These are phyloP conservation scores for Boletus fagicola DNA, from an alignment of 768 basidiomycete species.

Conservation along the genomic window DNA sequence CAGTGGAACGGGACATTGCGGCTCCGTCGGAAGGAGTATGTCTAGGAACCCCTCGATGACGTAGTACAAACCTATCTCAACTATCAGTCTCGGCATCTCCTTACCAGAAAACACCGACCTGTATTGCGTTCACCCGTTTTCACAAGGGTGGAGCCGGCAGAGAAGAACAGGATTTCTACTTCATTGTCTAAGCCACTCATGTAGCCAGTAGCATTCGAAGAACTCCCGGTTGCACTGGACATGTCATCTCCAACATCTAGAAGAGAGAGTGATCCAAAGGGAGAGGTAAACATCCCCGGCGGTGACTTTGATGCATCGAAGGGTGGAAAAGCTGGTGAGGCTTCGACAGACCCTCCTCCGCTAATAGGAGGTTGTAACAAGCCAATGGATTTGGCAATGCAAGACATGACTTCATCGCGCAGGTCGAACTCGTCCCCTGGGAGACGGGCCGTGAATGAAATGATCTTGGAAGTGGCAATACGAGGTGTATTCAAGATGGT, in stretches of 20 bases:
- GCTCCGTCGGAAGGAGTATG: conserved; percentile 63
- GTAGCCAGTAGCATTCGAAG: conserved; percentile 50
- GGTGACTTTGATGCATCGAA: conserved; percentile 38
- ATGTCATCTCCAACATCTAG: conserved; percentile 69
- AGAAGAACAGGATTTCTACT: conserved; percentile 92
- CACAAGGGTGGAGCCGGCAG: conserved; percentile 80
- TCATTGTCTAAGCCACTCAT: conserved; percentile 91
- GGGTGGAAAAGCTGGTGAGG: conserved; percentile 61
- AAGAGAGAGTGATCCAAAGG: conserved; percentile 72
- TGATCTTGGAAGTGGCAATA: conserved; percentile 30
- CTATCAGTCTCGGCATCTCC: background rate
- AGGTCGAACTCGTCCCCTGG: conserved; percentile 82
- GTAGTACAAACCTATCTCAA: conserved; percentile 71
- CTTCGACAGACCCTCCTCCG: conserved; percentile 60
- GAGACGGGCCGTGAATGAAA: conserved; percentile 23
- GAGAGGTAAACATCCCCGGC: conserved; percentile 50
- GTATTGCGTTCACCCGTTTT: conserved; percentile 89
- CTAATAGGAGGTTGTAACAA: conserved; percentile 83
- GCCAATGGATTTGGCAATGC: conserved; percentile 96
- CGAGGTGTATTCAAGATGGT: conserved; percentile 53
- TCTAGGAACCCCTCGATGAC: conserved; percentile 97
- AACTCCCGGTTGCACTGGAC: conserved; percentile 63
- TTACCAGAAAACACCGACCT: conserved; percentile 42
- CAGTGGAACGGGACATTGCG: conserved; percentile 2
- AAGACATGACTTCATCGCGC: conserved; percentile 95